Evolutionary conservation across 305 asterid genomes (phyloP).

Genomic region (Striga hermonthica): DNA sequence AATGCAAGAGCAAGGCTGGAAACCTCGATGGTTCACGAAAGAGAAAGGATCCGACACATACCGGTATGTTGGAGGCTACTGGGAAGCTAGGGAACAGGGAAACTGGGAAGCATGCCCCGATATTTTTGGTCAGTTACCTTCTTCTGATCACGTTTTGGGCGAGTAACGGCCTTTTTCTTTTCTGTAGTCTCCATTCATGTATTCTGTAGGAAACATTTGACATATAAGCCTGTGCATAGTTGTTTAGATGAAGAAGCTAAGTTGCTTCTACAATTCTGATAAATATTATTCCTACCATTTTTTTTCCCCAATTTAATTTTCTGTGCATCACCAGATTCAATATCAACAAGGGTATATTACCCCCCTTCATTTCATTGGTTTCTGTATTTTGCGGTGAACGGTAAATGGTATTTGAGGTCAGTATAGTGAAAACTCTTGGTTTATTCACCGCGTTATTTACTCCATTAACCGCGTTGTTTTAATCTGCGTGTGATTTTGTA

Average conservation of each 20-base stretch:
- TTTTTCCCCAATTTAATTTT: constrained; percentile 4
- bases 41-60: constrained; percentile 56
- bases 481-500: too few relatives aligned
- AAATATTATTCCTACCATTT: constrained; percentile 11
- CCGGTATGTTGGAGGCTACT: constrained; percentile 73
- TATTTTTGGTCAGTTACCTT: constrained; percentile 72
- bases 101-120: constrained; percentile 88
- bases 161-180: constrained; percentile 35
- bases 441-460: too few relatives aligned
- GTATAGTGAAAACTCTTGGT: too few relatives aligned
- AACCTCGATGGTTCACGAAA: constrained; percentile 78
- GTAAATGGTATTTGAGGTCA: too few relatives aligned
- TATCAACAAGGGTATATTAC: too few relatives aligned
- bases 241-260: constrained; percentile 32
- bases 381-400: too few relatives aligned
- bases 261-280: constrained; percentile 26
- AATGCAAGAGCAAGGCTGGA: constrained; percentile 98
- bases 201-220: constrained; percentile 27
- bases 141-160: constrained; percentile 53
- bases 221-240: constrained; percentile 29
- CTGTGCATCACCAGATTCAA: background rate
- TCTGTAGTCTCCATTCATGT: background rate
- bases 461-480: too few relatives aligned
- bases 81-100: constrained; percentile 86
- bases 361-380: background rate